Percentiles rank a stretch among this genome's conserved stretches.
phyloP scores from a whole-genome alignment of 331 rosid species.

The Pyrus hybrid region DNA sequence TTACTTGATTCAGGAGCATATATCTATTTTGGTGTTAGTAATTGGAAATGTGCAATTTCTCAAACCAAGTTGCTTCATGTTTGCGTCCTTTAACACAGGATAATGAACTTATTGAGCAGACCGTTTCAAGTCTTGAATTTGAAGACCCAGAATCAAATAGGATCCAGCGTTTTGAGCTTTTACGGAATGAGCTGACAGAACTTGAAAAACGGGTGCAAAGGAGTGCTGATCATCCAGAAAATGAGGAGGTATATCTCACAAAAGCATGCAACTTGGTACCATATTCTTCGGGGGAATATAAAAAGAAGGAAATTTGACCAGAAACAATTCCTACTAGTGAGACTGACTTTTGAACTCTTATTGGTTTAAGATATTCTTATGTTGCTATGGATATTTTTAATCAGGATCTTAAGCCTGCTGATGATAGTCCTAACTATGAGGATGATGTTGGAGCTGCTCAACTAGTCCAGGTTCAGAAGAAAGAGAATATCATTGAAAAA shows the following conservation, averaged over 20 bases:
- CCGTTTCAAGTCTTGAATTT: constrained; percentile 36
- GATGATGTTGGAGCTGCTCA: constrained; percentile 33
- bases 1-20: background rate
- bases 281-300: background rate
- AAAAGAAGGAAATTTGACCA: background rate
- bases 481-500: constrained; percentile 56
- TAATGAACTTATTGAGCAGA: constrained; percentile 33
- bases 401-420: constrained; percentile 48
- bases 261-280: background rate
- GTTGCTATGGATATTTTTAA: background rate
- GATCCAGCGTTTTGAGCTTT: constrained; percentile 71
- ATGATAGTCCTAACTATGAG: constrained; percentile 30
- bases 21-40: constrained; percentile 7
- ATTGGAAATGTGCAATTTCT: constrained; percentile 1
- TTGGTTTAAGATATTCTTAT: background rate
- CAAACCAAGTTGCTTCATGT: background rate
- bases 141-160: constrained; percentile 53
- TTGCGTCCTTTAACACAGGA: constrained; percentile 46
- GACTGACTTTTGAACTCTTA: background rate
- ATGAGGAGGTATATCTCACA: constrained; percentile 45
- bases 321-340: background rate
- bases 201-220: constrained; percentile 80
- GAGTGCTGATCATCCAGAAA: constrained; percentile 66
- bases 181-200: constrained; percentile 75
- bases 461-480: constrained; percentile 51